These are phyloP conservation scores for Nicotiana obtusifolia DNA, from an alignment of 257 asterid species.

Conservation along the genomic window DNA sequence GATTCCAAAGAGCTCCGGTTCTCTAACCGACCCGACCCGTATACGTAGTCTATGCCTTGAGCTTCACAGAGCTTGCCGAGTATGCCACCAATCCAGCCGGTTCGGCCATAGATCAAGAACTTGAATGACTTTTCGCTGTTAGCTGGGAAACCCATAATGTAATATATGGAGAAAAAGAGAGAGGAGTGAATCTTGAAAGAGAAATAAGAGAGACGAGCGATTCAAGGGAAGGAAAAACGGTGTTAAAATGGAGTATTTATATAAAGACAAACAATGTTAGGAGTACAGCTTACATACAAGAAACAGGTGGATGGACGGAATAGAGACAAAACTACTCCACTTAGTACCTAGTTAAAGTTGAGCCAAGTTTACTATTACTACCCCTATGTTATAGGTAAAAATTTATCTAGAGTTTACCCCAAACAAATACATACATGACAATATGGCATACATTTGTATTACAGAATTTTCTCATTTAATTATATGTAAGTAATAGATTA, in stretches of 20 bases:
- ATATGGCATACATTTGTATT: no score
- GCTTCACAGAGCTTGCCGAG: constrained; percentile 80
- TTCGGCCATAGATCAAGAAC: constrained; percentile 77
- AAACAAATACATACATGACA: no score
- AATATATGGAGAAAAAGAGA: neutral
- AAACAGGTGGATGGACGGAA: neutral
- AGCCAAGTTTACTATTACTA: no score
- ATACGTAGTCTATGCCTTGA: constrained; percentile 42
- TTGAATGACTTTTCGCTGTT: constrained; percentile 51
- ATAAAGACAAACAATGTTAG: neutral
- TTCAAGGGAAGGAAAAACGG: neutral
- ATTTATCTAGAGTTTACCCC: no score
- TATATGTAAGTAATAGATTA: no score
- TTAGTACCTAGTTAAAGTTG: no score
- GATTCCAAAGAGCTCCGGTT: constrained; percentile 44
- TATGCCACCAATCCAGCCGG: constrained; percentile 86
- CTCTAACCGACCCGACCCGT: constrained; percentile 81
- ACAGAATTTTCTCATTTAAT: no score
- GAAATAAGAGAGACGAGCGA: neutral
- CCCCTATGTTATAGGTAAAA: no score
- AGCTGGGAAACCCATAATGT: constrained; percentile 51
- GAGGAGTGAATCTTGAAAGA: neutral
- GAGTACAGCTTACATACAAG: neutral
- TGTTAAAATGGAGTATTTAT: neutral
- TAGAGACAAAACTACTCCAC: neutral